phyloP scores from a whole-genome alignment of 495 filamentous ascomycete species.

The Talaromyces thailandensis region DNA sequence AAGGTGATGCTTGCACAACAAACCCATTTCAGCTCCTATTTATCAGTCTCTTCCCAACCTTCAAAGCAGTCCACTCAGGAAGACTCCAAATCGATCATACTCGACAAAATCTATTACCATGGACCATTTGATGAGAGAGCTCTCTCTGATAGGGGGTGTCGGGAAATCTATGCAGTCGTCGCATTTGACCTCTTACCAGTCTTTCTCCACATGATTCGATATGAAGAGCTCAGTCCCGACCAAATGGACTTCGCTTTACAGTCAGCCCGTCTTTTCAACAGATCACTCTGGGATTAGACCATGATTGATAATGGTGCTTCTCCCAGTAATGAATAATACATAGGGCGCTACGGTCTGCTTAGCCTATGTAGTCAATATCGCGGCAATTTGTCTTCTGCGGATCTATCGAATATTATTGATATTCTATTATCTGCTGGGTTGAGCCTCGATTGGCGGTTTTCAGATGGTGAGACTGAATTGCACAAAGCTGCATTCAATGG shows the following conservation, averaged over 20 bases:
- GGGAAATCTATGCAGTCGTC: neutral
- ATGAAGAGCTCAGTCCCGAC: neutral
- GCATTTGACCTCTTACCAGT: neutral
- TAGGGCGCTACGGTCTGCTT: neutral
- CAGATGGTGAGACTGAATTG: neutral
- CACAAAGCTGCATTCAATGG: neutral
- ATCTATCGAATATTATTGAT: neutral
- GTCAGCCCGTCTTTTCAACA: neutral
- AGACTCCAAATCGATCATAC: neutral
- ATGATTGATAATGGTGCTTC: neutral
- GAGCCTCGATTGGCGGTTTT: neutral
- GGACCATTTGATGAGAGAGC: neutral
- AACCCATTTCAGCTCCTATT: neutral
- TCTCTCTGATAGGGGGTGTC: neutral
- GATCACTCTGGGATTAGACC: neutral
- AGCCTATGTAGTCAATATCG: fast-evolving
- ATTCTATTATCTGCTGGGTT: neutral
- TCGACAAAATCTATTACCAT: neutral
- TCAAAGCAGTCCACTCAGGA: neutral
- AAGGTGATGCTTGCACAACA: neutral
- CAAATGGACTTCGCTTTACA: neutral
- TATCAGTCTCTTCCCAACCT: neutral
- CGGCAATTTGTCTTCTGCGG: neutral
- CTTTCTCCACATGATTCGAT: neutral
- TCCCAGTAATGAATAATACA: neutral